Evolutionary conservation across 345 rosid genomes (phyloP), one percentile per base, ranked within the genome.

Genomic region (Isatis tinctoria): DNA sequence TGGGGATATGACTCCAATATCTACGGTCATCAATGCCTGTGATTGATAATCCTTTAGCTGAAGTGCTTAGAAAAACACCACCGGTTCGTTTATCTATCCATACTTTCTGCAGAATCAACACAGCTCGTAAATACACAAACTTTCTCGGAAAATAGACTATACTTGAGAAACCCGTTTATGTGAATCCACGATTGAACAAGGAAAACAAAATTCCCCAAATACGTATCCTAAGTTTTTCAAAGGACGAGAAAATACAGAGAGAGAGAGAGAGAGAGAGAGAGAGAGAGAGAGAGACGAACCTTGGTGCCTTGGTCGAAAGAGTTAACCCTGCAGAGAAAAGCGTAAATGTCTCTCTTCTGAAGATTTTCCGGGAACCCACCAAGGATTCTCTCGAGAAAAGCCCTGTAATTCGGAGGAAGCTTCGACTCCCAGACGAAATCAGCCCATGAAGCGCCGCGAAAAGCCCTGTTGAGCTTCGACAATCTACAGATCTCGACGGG

Each of bases 371-470:
- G 72, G 33, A 75, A 66, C 27, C 71, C 87, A 14, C 87, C 89
- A 9, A 87, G 65, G 61, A 96, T 76, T 49, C 77, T 82, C 64
- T 73, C 81, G 26, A 90, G 69, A 40, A 96, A 60, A 72, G 17
- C 36, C 10, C 10, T 67, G 73, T 92, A 87, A 80, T 92, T 90
- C 3, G 72, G 54, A 9, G 99, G 99, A 83, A 96, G 76, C 70
- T 96, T 96, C 17, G 97, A 85, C 61, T 92, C 97, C 99, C 99
- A 96, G 0, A 96, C 84, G 76, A 86, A 82, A 85, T 96, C 97
- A 52, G 98, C 98, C 90, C 87, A 85, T 9, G 99, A 92, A 40
- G 99, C 99, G 1, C 93, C 90, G 14, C 93, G 85, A 74, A 90
- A 96, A 10, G 98, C 90, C 49, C 87, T 85, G 63, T 87, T 92